Conservation (phyloP, 1,139 yeast species). For the Neolecta irregularis region DNA sequence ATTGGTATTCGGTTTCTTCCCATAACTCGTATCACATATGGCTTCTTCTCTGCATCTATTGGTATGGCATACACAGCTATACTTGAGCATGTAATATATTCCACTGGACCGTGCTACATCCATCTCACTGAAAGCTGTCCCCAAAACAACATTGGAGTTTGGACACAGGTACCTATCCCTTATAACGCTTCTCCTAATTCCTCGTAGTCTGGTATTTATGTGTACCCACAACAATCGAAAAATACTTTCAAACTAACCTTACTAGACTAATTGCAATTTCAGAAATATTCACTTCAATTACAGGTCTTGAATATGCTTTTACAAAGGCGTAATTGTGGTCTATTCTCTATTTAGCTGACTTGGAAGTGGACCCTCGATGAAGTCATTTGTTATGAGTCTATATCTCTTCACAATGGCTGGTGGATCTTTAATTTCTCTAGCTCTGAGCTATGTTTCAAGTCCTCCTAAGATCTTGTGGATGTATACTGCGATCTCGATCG, state of each 20-base stretch:
- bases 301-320: constrained; percentile 33
- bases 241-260: too few species aligned
- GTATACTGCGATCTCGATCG: constrained; percentile 45
- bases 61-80: constrained; percentile 73
- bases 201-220: too few species aligned
- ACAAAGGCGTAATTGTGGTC: too few species aligned
- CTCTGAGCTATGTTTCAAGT: constrained; percentile 46
- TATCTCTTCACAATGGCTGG: constrained; percentile 46
- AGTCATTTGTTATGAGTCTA: constrained; percentile 48
- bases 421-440: constrained; percentile 62
- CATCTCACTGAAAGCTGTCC: constrained; percentile 36
- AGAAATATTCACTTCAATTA: constrained; percentile 50
- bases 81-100: constrained; percentile 54
- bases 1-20: constrained; percentile 32
- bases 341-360: too few species aligned
- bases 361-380: too few species aligned
- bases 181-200: too few species aligned
- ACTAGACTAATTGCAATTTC: too few species aligned
- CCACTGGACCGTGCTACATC: constrained; percentile 60
- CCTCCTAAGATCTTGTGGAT: constrained; percentile 59
- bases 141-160: too few species aligned
- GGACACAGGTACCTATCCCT: too few species aligned
- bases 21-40: constrained; percentile 56
- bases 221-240: too few species aligned
- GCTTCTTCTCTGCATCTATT: constrained; percentile 54